phyloP scores from a whole-genome alignment of 2,329 filamentous ascomycete genomes.

The Fusarium sp. region DNA sequence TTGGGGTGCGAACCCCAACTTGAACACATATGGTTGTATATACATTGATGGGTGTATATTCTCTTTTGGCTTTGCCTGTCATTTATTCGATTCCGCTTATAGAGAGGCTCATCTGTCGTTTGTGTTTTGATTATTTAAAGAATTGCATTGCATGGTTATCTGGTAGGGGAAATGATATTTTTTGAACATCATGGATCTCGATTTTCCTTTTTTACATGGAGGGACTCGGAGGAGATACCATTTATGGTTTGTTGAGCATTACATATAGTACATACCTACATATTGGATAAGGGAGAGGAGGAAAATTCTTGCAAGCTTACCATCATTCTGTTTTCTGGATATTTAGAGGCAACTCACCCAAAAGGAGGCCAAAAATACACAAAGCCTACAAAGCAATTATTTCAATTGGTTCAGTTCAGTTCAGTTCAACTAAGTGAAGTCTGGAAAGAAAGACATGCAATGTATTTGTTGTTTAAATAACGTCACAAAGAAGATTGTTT shows the following conservation, averaged over 20 bases:
- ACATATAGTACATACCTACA: conserved; percentile 29
- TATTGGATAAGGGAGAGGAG: conserved; percentile 29
- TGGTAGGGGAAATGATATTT: conserved; percentile 27
- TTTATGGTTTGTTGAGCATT: conserved; percentile 38
- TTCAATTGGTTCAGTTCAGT: background rate
- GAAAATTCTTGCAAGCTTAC: conserved; percentile 30
- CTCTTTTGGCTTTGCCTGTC: conserved; percentile 8
- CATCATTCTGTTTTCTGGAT: conserved; percentile 25
- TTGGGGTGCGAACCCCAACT: conserved; percentile 40
- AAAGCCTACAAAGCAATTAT: conserved; percentile 5
- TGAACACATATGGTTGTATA: conserved; percentile 39
- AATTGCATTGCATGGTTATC: conserved; percentile 42
- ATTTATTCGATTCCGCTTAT: conserved; percentile 28
- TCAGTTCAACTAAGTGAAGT: background rate
- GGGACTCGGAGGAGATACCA: conserved; percentile 41
- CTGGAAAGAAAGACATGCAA: background rate
- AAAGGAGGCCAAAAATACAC: conserved; percentile 12
- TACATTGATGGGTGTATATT: conserved; percentile 29
- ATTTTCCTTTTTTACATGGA: conserved; percentile 23
- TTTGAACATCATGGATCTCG: conserved; percentile 29
- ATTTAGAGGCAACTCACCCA: conserved; percentile 20
- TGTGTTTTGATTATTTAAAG: conserved; percentile 28
- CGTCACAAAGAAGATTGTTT: conserved; percentile 9
- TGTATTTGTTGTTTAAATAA: background rate
- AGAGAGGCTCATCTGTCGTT: conserved; percentile 29